A percentile compares a stretch with the other conserved stretches of the same genome.
phyloP scores from a whole-genome alignment of 1,284 basidiomycete genomes.

The Ceratobasidium sp. region DNA sequence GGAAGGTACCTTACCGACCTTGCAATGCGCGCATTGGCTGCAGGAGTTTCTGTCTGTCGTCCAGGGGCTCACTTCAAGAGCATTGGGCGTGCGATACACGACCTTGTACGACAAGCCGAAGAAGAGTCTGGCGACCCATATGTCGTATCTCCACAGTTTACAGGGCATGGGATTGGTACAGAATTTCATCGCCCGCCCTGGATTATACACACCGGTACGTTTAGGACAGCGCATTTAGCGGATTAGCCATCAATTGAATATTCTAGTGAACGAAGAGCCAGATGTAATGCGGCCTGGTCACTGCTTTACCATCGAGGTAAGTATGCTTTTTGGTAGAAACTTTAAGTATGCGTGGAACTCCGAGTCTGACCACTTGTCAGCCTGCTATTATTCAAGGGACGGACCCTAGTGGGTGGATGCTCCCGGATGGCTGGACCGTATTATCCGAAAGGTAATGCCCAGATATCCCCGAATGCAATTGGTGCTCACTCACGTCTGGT shows the following conservation, averaged over 20 bases:
- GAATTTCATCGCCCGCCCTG: constrained; percentile 85
- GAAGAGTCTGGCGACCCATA: constrained; percentile 45
- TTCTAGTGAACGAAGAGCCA: constrained; percentile 80
- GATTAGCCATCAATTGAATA: constrained; percentile 11
- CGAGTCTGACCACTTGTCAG: constrained; percentile 49
- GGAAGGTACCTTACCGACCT: constrained; percentile 68
- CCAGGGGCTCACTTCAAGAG: constrained; percentile 74
- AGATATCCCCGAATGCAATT: background rate
- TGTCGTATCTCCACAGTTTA: constrained; percentile 76
- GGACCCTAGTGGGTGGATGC: constrained; percentile 71
- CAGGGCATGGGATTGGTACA: constrained; percentile 86
- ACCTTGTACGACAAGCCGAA: constrained; percentile 53
- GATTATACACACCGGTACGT: constrained; percentile 74
- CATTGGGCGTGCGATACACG: constrained; percentile 80
- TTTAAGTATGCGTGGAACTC: background rate
- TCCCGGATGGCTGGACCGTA: constrained; percentile 88
- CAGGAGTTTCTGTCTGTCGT: constrained; percentile 76
- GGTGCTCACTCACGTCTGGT: background rate
- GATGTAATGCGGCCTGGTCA: constrained; percentile 81
- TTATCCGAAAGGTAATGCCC: constrained; percentile 63
- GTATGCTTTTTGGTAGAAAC: constrained; percentile 23
- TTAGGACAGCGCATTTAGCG: background rate
- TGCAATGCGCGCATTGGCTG: constrained; percentile 70
- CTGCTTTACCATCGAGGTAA: constrained; percentile 87
- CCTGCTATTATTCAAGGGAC: constrained; percentile 78